These are phyloP conservation scores for Cystobasidium sp. DNA, from an alignment of 1,284 basidiomycete species.

Conservation along the genomic window DNA sequence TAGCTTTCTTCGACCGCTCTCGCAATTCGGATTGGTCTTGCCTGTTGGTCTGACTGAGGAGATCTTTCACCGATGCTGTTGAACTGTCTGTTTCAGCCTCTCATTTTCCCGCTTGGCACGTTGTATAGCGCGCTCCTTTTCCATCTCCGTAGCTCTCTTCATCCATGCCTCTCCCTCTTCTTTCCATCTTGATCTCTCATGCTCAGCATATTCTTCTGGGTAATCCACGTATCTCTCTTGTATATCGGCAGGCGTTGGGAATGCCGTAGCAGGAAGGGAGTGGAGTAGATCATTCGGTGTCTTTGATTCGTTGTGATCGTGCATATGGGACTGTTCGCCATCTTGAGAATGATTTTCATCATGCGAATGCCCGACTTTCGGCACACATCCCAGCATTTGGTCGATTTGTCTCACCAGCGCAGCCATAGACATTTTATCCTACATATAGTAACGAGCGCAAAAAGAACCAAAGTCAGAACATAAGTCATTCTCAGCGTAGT, in stretches of 20 bases:
- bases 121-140: conserved; percentile 22
- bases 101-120: conserved; percentile 14
- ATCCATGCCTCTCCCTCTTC: conserved; percentile 56
- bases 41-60: not conserved
- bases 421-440: conserved; percentile 92
- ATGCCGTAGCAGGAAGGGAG: conserved; percentile 18
- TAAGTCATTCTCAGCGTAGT: not conserved
- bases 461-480: too few relatives aligned
- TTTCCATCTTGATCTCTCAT: conserved; percentile 65
- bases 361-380: conserved; percentile 65
- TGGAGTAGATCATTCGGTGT: conserved; percentile 34
- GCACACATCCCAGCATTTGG: conserved; percentile 82
- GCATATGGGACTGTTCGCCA: not conserved
- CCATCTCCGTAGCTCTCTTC: conserved; percentile 45
- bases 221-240: conserved; percentile 88
- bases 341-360: not conserved
- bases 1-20: not conserved
- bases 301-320: not conserved
- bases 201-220: conserved; percentile 75
- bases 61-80: not conserved
- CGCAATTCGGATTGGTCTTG: too few relatives aligned
- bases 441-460: too few relatives aligned
- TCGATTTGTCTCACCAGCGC: conserved; percentile 80
- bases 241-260: conserved; percentile 62
- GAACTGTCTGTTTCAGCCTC: conserved; percentile 5